These are phyloP conservation scores for Solioccasus polychromus DNA, from an alignment of 768 basidiomycete genomes.

Conservation along the genomic window DNA sequence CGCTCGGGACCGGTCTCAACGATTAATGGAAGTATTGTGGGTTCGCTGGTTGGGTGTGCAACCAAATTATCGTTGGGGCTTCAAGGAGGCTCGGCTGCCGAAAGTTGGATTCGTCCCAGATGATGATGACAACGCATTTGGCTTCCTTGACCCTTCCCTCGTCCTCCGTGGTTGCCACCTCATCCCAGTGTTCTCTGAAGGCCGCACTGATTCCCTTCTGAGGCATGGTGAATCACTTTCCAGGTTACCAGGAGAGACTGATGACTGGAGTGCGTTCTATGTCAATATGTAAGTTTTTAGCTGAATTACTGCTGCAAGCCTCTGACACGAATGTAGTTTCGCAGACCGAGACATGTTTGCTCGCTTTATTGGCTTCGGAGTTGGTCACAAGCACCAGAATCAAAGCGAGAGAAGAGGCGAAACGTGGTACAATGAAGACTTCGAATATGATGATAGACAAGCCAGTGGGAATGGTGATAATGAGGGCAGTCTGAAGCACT, in stretches of 20 bases:
- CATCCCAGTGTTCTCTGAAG: background rate
- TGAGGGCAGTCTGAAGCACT: too few relatives aligned
- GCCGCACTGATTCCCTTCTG: background rate
- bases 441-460: background rate
- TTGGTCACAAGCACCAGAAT: background rate
- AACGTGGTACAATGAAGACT: background rate
- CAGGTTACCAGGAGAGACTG: background rate
- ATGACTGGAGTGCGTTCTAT: background rate
- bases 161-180: background rate
- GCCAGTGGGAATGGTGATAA: too few relatives aligned
- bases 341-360: background rate
- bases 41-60: background rate
- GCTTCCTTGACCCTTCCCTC: conserved; percentile 24
- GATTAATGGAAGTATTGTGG: background rate
- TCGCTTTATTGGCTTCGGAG: background rate
- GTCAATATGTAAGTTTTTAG: background rate
- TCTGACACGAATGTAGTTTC: background rate
- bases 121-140: conserved; percentile 27
- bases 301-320: too few relatives aligned
- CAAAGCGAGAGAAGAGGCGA: background rate
- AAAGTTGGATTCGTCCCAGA: background rate
- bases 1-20: background rate
- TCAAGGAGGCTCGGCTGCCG: background rate
- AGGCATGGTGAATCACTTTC: background rate
- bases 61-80: background rate